Conservation (phyloP, 1,284 basidiomycete genomes). For the Paramarasmius palmivorus region DNA sequence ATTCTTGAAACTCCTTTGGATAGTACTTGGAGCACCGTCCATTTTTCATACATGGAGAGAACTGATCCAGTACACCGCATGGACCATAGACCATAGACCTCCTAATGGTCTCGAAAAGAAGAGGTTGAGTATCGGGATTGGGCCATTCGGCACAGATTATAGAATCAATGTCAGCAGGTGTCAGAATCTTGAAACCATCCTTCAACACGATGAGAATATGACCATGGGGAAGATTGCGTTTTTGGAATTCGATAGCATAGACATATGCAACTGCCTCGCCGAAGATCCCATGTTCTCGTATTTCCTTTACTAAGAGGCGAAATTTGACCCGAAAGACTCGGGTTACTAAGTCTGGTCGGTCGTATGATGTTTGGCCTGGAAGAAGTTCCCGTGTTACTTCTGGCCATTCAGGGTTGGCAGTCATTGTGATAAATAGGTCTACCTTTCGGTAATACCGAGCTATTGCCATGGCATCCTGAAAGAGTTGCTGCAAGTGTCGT, state of each 20-base stretch:
- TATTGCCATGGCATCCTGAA: constrained; percentile 47
- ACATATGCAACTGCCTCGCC: constrained; percentile 33
- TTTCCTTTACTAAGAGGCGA: constrained; percentile 34
- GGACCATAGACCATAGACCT: constrained; percentile 48
- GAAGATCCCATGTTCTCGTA: constrained; percentile 28
- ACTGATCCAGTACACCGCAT: constrained; percentile 33
- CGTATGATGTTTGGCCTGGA: constrained; percentile 36
- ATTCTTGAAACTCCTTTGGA: constrained; percentile 35
- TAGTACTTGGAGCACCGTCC: constrained; percentile 40
- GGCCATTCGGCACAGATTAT: constrained; percentile 44
- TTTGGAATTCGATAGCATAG: constrained; percentile 53
- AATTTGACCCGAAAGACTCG: constrained; percentile 45
- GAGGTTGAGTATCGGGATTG: constrained; percentile 34
- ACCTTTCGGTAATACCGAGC: constrained; percentile 31
- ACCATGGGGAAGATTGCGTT: constrained; percentile 47
- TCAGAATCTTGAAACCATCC: constrained; percentile 26
- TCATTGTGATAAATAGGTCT: constrained; percentile 48
- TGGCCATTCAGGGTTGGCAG: constrained; percentile 44
- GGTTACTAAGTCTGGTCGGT: constrained; percentile 47
- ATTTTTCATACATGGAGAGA: constrained; percentile 40
- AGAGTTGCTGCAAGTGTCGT: constrained; percentile 39
- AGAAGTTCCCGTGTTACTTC: constrained; percentile 42
- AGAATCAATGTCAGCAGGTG: constrained; percentile 36
- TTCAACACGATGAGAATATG: constrained; percentile 44
- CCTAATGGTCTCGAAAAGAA: constrained; percentile 33